A percentile compares a stretch with the other conserved stretches of the same genome.
Evolutionary conservation across 1,284 basidiomycete genomes (phyloP).

Genomic region (Sporisorium graminicola): DNA sequence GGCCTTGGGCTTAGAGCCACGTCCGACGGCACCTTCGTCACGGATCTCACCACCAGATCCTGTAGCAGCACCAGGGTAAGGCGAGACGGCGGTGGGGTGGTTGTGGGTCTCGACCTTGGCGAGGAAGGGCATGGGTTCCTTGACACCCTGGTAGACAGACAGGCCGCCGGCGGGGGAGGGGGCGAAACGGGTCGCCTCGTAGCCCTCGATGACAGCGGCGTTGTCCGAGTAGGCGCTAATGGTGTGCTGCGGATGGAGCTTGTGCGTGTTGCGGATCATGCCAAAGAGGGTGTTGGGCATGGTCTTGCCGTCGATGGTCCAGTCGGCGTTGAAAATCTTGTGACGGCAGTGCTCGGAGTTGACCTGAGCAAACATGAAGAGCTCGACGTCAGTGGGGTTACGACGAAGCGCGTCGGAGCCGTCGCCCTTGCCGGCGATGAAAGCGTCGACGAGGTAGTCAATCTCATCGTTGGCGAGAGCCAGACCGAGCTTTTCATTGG

Average conservation of each 20-base stretch:
- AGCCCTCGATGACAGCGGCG: conserved; percentile 90
- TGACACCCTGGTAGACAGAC: conserved; percentile 51
- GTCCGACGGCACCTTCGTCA: conserved; percentile 95
- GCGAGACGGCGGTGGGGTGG: conserved; percentile 97
- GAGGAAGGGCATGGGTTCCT: conserved; percentile 82
- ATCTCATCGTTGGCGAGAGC: conserved; percentile 92
- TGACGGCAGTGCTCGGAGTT: conserved; percentile 99
- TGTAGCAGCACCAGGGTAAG: conserved; percentile 96
- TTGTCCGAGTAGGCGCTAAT: conserved; percentile 99
- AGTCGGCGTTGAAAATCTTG: conserved; percentile 99
- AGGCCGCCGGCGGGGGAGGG: conserved; percentile 71
- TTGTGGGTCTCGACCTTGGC: conserved; percentile 99
- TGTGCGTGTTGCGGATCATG: conserved; percentile 98
- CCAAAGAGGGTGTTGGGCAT: conserved; percentile 87
- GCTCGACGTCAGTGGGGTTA: conserved; percentile 86
- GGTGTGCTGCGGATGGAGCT: conserved; percentile 77
- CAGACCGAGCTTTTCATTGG: conserved; percentile 88
- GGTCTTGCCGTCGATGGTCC: conserved; percentile 84
- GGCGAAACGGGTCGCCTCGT: conserved; percentile 81
- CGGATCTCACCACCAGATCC: conserved; percentile 98
- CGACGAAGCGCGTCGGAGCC: conserved; percentile 70
- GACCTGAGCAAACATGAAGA: conserved; percentile 99
- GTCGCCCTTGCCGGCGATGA: conserved; percentile 74
- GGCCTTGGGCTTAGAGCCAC: conserved; percentile 95
- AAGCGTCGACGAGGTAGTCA: conserved; percentile 90